Base-by-base conservation (phyloP, 1,284 basidiomycete species). In the Chondrostereum purpureum region DNA sequence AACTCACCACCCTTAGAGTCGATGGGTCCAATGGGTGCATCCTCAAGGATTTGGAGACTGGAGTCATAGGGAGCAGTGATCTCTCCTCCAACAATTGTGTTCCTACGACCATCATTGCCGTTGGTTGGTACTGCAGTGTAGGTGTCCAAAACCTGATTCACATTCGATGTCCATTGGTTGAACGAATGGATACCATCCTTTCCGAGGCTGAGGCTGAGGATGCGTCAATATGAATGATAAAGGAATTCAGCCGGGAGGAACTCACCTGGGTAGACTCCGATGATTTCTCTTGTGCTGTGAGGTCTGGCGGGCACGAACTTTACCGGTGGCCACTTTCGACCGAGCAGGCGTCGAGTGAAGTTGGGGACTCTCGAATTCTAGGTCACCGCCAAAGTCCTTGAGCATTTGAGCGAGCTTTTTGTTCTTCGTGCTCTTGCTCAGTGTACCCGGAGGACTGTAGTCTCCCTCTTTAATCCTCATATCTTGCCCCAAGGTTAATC, bases 211-310 rank as follows among this genome's bases (percentile, higher is more conserved):
- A 86, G 68, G 53, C 83, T 88, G 47, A 27, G 50, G 34, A n/a
- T n/a, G n/a, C n/a, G n/a, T n/a, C n/a, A n/a, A n/a, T n/a, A n/a
- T n/a, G n/a, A 36, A 6, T 16, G 39, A 36, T n/a, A 14, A 14
- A 31, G 39, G 13, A 35, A 42, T 18, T 4, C 17, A 14, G 8
- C 0, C 39, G 39, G 19, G 39, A 27, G 43, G 51, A 49, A 57
- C 66, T 44, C 62, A 78, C 80, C 78, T 81, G 3, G 80, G 77
- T 44, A 83, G 62, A 61, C 80, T 82, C 60, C 75, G 74, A 53
- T 78, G 77, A 43, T 77, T 73, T 53, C 70, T 71, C 59, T 72
- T 78, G 60, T 80, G 78, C 34, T 58, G 58, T 21, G 75, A 74
- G 19, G 59, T 62, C 59, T 76, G 79, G 57, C 65, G 65, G 5